Percentiles rank a stretch among this genome's conserved stretches.
Evolutionary conservation across 768 basidiomycete species (phyloP).

Genomic region (Boletales sp.): DNA sequence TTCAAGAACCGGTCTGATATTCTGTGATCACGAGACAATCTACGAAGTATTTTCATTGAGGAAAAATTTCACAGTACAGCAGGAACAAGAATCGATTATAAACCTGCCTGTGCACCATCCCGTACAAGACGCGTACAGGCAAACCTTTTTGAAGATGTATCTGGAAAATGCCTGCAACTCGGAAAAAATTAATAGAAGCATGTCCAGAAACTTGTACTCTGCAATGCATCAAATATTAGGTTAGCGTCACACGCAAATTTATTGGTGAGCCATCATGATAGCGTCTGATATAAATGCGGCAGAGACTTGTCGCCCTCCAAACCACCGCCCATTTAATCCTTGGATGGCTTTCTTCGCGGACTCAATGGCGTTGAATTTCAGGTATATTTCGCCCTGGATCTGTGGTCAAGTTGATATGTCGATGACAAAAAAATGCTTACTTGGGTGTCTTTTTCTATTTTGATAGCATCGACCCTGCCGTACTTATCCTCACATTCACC

Average conservation of each 20-base stretch:
- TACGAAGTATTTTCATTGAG: slow-evolving; percentile 35
- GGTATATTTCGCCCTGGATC: slow-evolving; percentile 89
- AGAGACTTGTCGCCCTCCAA: slow-evolving; percentile 86
- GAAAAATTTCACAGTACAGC: slow-evolving; percentile 27
- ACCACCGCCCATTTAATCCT: slow-evolving; percentile 95
- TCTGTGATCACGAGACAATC: slow-evolving; percentile 26
- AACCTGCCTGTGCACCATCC: slow-evolving; percentile 38
- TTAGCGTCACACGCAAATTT: slow-evolving; percentile 26
- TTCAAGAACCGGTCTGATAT: slow-evolving; percentile 20
- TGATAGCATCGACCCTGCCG: slow-evolving; percentile 82
- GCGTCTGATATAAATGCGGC: slow-evolving; percentile 90
- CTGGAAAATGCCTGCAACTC: slow-evolving; percentile 30
- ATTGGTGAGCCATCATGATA: slow-evolving; percentile 90
- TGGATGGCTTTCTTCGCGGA: slow-evolving; percentile 80
- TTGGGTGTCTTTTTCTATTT: slow-evolving; percentile 91
- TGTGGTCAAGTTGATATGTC: slow-evolving; percentile 10
- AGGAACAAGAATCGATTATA: slow-evolving; percentile 27
- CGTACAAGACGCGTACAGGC: slow-evolving; percentile 31
- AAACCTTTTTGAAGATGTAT: slow-evolving; percentile 29
- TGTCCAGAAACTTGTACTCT: slow-evolving; percentile 22
- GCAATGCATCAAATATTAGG: slow-evolving; percentile 27
- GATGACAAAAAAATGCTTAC: slow-evolving; percentile 40
- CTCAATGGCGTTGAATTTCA: slow-evolving; percentile 82
- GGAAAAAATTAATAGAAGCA: slow-evolving; percentile 28
- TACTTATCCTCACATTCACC: slow-evolving; percentile 91